Conservation (phyloP, 1,139 yeast genomes). For the Arxiozyma slooffiae region DNA sequence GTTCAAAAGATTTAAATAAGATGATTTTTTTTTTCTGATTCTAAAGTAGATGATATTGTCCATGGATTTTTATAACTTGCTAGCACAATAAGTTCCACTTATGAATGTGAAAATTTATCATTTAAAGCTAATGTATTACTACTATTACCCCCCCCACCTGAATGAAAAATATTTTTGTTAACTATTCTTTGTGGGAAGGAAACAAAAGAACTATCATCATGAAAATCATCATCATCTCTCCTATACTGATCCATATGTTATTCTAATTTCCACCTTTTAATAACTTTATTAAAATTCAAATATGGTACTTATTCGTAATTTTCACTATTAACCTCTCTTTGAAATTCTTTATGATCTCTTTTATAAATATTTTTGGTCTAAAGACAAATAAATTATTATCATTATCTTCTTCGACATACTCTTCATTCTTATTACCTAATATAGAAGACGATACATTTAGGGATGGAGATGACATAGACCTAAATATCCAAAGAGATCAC, state of each 20-base stretch:
- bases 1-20: slow-evolving; percentile 6
- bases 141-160: neutral
- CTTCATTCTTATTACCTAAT: neutral
- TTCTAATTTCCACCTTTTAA: slow-evolving; percentile 26
- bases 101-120: slow-evolving; percentile 15
- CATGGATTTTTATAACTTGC: slow-evolving; percentile 15
- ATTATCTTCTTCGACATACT: neutral
- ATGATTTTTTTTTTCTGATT: slow-evolving; percentile 12
- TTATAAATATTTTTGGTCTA: slow-evolving; percentile 15
- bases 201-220: neutral
- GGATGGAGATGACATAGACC: neutral
- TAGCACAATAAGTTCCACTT: slow-evolving; percentile 29
- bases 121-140: neutral
- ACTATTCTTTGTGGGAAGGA: neutral
- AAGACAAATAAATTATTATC: slow-evolving; percentile 15
- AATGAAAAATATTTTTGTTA: no score
- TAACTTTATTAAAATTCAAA: slow-evolving; percentile 37
- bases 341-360: neutral
- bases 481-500: neutral
- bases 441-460: neutral
- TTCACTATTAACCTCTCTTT: neutral
- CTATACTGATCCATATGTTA: neutral
- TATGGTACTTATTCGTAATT: slow-evolving; percentile 72
- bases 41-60: slow-evolving; percentile 14
- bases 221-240: neutral